Conservation (phyloP, 257 asterid genomes). For the Solanum bukasovii region DNA sequence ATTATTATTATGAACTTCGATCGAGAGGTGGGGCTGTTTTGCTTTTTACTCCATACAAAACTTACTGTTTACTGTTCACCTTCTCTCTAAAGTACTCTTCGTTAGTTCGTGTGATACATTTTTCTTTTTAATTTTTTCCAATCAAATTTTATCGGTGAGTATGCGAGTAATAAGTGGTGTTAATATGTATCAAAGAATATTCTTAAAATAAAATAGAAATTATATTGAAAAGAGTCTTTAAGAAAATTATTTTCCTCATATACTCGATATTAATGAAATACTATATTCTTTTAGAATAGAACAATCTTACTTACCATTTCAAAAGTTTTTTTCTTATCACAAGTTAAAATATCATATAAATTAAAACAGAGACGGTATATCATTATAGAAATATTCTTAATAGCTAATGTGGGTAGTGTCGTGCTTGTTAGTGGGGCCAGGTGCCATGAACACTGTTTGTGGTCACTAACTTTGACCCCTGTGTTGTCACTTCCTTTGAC, state of each 20-base stretch:
- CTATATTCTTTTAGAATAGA: too few relatives aligned
- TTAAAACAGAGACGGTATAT: rapidly evolving
- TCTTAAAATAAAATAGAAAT: too few relatives aligned
- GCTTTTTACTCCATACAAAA: not conserved
- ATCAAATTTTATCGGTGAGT: rapidly evolving
- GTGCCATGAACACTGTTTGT: not conserved
- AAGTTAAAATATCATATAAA: not conserved
- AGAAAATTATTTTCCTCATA: too few relatives aligned
- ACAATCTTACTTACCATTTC: too few relatives aligned
- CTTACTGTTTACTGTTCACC: not conserved
- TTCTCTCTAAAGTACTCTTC: not conserved
- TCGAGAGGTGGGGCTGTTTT: not conserved
- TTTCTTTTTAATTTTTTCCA: too few relatives aligned
- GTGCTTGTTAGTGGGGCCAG: not conserved
- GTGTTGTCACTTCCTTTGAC: not conserved
- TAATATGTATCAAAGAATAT: too few relatives aligned
- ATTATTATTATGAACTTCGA: not conserved
- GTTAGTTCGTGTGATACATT: too few relatives aligned
- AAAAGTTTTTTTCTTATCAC: rapidly evolving
- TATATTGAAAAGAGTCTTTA: too few relatives aligned
- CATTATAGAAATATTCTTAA: not conserved
- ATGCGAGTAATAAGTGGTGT: too few relatives aligned
- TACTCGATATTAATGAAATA: too few relatives aligned
- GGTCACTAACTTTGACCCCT: not conserved
- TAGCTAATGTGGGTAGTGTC: not conserved